Percentiles rank a stretch among this genome's conserved stretches.
Conservation (phyloP, 2,329 filamentous ascomycete species). For the Fusarium solani-melongenae region DNA sequence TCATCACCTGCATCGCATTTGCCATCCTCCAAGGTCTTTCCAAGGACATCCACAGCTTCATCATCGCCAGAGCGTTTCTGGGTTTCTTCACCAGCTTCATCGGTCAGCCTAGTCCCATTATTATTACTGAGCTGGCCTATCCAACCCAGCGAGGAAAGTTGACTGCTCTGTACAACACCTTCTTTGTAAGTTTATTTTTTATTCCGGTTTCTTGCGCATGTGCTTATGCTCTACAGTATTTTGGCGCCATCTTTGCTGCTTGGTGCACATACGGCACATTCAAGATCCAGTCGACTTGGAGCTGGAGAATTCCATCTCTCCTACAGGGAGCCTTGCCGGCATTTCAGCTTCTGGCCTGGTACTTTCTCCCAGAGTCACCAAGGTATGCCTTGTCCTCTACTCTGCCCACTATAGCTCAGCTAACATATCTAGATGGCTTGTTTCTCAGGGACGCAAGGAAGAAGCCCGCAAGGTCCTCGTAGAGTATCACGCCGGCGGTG, state of each 20-base stretch:
- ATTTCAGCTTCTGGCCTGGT: background rate
- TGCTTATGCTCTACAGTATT: conserved; percentile 17
- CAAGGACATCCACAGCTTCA: background rate
- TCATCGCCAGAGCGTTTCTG: background rate
- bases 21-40: background rate
- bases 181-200: background rate
- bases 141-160: background rate
- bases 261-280: conserved; percentile 19
- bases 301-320: conserved; percentile 21
- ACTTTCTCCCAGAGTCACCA: background rate
- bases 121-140: background rate
- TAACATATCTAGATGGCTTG: background rate
- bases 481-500: background rate
- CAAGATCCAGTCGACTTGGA: conserved; percentile 10
- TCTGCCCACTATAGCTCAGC: background rate
- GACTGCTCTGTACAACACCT: background rate
- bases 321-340: conserved; percentile 8
- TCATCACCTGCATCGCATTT: background rate
- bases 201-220: background rate
- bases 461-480: background rate
- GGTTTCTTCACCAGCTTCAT: background rate
- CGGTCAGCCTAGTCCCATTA: background rate
- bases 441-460: background rate
- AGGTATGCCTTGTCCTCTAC: background rate
- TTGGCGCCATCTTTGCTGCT: conserved; percentile 16